Evolutionary conservation across 2,329 filamentous ascomycete species (phyloP), one percentile per base, ranked within the genome.

Genomic region (Anisogramma anomala): DNA sequence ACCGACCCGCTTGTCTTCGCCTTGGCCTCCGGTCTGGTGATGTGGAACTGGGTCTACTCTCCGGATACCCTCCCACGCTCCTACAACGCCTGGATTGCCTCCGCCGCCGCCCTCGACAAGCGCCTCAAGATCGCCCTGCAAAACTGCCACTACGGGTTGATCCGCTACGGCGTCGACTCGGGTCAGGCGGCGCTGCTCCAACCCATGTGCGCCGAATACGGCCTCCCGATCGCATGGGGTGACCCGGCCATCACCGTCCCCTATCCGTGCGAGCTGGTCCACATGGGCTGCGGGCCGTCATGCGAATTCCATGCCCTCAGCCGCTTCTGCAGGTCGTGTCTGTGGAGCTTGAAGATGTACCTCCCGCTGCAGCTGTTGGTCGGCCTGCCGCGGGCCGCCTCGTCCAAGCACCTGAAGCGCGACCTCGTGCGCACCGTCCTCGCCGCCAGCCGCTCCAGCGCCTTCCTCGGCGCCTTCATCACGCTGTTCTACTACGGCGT

Each of bases 31-130:
- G 81, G 79, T 17, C 63, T 84, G 27, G 79, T 93, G 50, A 94
- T 93, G 86, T 89, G 84, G 81, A 74, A 84, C 14, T 94, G 84
- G 83, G 80, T 93, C 57, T 94, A 89, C 62, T 58, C 67, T 8
- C 84, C 85, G 0, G 68, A 74, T 26, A 70, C 74, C 15, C 69
- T 94, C 1, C 86, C 86, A 2, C 69, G 65, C 20, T 71, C 79
- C 30, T 93, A 93, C 63, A 80, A 78, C 52, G 80, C 78, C 55
- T 93, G 86, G 85, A 91, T 94, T 51, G 75, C 72, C 30, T 77
- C 79, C 17, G 82, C 81, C 3, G 85, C 86, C 3, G 71, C 79
- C 33, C 77, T 91, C 15, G 86, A 94, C 56, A 53, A 62, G 11
- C 81, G 85, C 6, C 72, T 94, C 19, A 74, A 91, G 39, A 70